Evolutionary conservation across 1,284 basidiomycete species (phyloP), one percentile per base, ranked within the genome.

Genomic region (Cryptococcus sp.): DNA sequence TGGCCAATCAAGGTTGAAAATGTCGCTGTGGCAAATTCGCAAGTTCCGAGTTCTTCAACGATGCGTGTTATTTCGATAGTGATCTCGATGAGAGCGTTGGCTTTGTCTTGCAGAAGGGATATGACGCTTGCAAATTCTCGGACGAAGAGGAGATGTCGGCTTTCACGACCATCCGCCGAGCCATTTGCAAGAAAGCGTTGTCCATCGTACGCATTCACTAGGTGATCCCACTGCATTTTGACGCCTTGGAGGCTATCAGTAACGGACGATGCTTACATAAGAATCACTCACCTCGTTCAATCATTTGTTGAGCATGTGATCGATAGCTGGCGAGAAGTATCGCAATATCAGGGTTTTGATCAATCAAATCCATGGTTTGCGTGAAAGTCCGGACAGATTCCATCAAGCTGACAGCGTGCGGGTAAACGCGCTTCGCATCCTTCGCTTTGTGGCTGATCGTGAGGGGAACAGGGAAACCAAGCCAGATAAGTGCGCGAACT

Each of bases 391-490:
- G 82, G 15, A 98, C 92, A 0, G 93, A 95, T 81, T 99, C 94
- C 93, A 98, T 97, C 76, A 99, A 80, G 73, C 91, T 94, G 60
- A 98, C 95, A 2, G 96, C 96, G 80, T 97, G 93, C 0, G 95
- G 94, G 74, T 99, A 98, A 48, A 99, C 93, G 65, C 93, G 83
- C 81, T 97, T 98, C 62, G 94, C 94, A 69, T 99, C 94, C 80
- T 96, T 98, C 44, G 96, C 95, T 82, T 96, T 89, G 74, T 95
- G 97, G 68, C 87, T 89, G 68, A 92, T 93, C 54, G 89, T 88
- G 79, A 98, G 91, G 10, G 94, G 93, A 1, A 98, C 93, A 70
- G 89, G 88, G 80, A 95, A 97, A 61, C 90, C 90, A 64, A 97
- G 84, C 95, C 95, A 98, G 38, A 96, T 83, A 62, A 99, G 77